Percentiles rank a stretch among this genome's conserved stretches.
phyloP scores from a whole-genome alignment of 805 yeast species.

The Zygotorulaspora sp. region DNA sequence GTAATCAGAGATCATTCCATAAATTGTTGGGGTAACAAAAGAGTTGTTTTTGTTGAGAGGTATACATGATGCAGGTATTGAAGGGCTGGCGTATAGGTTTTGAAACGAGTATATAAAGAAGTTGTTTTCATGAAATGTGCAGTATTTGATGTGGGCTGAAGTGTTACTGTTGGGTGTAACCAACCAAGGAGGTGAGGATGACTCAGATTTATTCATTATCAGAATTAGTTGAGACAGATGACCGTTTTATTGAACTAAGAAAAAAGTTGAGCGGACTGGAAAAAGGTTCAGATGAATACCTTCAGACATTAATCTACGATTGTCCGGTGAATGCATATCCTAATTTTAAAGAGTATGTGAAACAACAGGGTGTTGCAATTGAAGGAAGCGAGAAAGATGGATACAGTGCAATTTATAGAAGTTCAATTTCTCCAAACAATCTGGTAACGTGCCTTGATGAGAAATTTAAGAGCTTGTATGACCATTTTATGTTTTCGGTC shows the following conservation, averaged over 20 bases:
- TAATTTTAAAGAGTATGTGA: slow-evolving; percentile 21
- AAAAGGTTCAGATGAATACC: slow-evolving; percentile 29
- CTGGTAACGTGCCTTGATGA: slow-evolving; percentile 42
- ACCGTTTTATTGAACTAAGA: slow-evolving; percentile 19
- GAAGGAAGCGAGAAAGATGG: slow-evolving; percentile 41
- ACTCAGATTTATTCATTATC: slow-evolving; percentile 19
- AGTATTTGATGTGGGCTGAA: too few species aligned
- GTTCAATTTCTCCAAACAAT: slow-evolving; percentile 33
- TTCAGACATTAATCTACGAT: slow-evolving; percentile 19
- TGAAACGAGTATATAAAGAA: too few species aligned
- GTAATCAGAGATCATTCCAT: too few species aligned
- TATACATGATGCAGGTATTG: too few species aligned
- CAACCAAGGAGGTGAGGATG: too few species aligned
- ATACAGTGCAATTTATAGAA: slow-evolving; percentile 51
- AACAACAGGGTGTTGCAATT: slow-evolving; percentile 36
- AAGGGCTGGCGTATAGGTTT: too few species aligned
- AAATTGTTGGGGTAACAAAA: slow-evolving; percentile 2
- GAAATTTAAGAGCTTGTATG: slow-evolving; percentile 42
- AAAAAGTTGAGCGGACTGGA: slow-evolving; percentile 17
- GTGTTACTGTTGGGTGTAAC: too few species aligned
- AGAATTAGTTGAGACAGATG: slow-evolving; percentile 25
- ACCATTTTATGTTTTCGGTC: slow-evolving; percentile 42
- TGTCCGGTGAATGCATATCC: slow-evolving; percentile 27
- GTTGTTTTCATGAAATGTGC: too few species aligned
- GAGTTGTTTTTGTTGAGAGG: slow-evolving; percentile 1